Evolutionary conservation across 306 rosid genomes (phyloP).

Genomic region (Herpetospermum pedunculosum): DNA sequence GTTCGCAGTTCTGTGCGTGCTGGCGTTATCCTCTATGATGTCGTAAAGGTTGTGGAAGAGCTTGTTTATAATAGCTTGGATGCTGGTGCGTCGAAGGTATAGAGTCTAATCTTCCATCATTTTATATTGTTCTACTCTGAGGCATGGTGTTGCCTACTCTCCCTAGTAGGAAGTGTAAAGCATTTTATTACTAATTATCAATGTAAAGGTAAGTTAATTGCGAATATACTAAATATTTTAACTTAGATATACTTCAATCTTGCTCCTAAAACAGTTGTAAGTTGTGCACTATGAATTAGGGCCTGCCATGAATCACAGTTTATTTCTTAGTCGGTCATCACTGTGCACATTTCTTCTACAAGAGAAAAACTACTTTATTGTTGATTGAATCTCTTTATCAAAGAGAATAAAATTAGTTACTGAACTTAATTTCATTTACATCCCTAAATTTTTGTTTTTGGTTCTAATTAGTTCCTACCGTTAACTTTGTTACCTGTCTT

Average conservation of each 20-base stretch:
- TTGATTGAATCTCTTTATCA: background rate
- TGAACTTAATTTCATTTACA: background rate
- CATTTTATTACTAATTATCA: background rate
- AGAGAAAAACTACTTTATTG: background rate
- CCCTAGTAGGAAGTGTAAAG: background rate
- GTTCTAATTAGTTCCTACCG: background rate
- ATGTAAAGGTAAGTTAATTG: background rate
- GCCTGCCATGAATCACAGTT: background rate
- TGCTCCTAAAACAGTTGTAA: background rate
- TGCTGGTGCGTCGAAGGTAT: constrained; percentile 62
- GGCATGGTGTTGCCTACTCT: background rate
- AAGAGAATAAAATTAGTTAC: background rate
- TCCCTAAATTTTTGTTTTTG: background rate
- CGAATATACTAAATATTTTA: background rate
- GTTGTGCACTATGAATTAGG: background rate
- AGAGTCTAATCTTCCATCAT: background rate
- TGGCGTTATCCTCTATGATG: constrained; percentile 48
- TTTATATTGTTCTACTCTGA: background rate
- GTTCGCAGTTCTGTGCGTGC: constrained; percentile 63
- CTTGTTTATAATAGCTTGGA: constrained; percentile 71
- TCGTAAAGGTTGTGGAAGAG: constrained; percentile 72
- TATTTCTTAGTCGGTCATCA: background rate
- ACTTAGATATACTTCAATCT: background rate
- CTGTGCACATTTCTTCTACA: background rate
- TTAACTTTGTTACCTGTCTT: background rate